These are phyloP conservation scores for Ceratobasidium sp. DNA, from an alignment of 1,284 basidiomycete genomes.

Conservation along the genomic window DNA sequence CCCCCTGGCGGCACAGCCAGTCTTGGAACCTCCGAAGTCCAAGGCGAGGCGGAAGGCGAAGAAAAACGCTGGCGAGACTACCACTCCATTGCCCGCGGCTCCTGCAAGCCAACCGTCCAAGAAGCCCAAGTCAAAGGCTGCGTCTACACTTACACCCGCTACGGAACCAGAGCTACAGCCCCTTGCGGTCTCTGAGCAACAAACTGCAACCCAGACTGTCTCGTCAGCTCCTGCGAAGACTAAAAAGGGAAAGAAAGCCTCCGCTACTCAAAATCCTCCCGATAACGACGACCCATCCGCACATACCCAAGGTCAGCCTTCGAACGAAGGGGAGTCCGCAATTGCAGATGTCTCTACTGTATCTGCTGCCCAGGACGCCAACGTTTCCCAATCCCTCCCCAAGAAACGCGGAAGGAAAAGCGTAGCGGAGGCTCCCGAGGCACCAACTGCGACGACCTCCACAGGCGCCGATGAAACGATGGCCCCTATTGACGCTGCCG, in stretches of 20 bases:
- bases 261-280: background rate
- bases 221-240: constrained; percentile 14
- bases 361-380: background rate
- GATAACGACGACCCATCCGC: background rate
- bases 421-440: background rate
- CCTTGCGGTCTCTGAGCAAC: background rate
- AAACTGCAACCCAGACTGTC: no score
- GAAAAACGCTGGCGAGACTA: background rate
- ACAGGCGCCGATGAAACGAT: background rate
- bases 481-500: background rate
- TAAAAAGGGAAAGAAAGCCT: constrained; percentile 20
- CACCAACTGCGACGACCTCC: background rate
- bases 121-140: constrained; percentile 3
- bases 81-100: background rate
- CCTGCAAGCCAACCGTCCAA: background rate
- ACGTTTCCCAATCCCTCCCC: background rate
- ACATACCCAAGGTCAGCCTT: background rate
- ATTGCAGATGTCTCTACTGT: background rate
- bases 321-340: background rate
- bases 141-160: background rate
- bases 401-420: constrained; percentile 29
- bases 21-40: background rate
- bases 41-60: background rate
- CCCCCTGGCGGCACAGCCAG: no score
- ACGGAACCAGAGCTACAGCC: background rate